Base-by-base conservation (phyloP, 2,329 filamentous ascomycete species). In the Ceratocystis cubensis region DNA sequence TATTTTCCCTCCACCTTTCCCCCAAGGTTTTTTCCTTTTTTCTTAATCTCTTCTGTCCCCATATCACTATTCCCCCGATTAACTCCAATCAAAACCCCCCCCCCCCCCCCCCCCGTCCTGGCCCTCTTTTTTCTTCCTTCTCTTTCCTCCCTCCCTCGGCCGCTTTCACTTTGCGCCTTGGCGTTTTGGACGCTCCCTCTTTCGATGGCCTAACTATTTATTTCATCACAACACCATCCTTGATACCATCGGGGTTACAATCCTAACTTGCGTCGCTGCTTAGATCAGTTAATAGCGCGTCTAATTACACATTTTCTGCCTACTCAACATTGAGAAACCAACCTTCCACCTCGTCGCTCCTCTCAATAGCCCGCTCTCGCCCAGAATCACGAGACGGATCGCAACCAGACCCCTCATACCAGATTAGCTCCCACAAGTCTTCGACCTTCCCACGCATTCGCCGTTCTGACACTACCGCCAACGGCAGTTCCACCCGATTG, bases 401-500 rank as follows among this genome's bases (percentile, higher is more conserved):
- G 13, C n/a, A 37, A 50, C 25, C 28, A 37, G 53, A 46, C 15
- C 46, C 30, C n/a, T 57, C 45, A 15, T 20, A 50, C 1, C 53
- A 65, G 10, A 56, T 63, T 41, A 65, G 64, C 45, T 50, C 59
- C 13, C 64, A 65, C 25, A 65, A 67, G 46, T 63, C 63, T 15
- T 65, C 63, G 30, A 65, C 66, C 22, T 65, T 67, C 22, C 57
- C 66, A 15, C 56, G 66, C 20, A 48, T 63, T 33, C 50, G 59
- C 45, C 66, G 63, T 5, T 62, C 63, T 28, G 57, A 65, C 45
- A 65, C 53, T 46, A 46, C 20, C 20, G 63, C 57, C 13, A 63
- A 67, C 17, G 22, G 37, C 7, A 48, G 37, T 8, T 57, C 61
- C 2, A 57, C 66, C 68, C 77, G 78, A 68, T 78, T 74, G 70